Evolutionary conservation across 1,284 basidiomycete species (phyloP).

Genomic region (Phellopilus nigrolimitatus): DNA sequence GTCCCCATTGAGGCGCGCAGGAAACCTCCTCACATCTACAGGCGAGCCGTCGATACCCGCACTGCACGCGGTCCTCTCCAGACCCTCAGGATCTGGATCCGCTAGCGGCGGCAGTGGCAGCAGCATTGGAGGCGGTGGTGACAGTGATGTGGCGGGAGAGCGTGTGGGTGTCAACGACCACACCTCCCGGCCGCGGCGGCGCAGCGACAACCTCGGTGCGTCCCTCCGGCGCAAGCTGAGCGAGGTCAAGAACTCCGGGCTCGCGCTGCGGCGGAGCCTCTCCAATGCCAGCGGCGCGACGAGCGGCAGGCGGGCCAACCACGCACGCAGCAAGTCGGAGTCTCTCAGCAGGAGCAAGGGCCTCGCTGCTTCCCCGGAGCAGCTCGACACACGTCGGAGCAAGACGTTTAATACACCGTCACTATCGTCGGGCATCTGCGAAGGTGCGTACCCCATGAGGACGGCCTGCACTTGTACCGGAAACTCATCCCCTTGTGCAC

Average conservation of each 20-base stretch:
- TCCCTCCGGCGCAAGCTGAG: conserved; percentile 28
- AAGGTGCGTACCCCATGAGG: conserved; percentile 10
- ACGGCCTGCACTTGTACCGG: not conserved
- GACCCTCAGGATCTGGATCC: conserved; percentile 2
- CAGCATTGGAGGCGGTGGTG: not conserved
- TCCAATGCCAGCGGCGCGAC: conserved; percentile 22
- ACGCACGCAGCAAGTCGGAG: conserved; percentile 11
- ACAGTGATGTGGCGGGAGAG: conserved; percentile 6
- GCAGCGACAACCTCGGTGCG: conserved; percentile 24
- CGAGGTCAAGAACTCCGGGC: conserved; percentile 26
- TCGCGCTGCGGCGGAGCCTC: conserved; percentile 25
- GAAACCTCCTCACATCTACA: conserved; percentile 26
- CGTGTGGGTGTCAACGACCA: conserved; percentile 10
- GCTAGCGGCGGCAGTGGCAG: conserved; percentile 16
- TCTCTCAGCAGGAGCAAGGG: not conserved
- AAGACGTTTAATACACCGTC: not conserved
- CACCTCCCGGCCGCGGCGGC: not conserved
- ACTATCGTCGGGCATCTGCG: conserved; percentile 16
- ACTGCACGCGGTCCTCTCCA: conserved; percentile 6
- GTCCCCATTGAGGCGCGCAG: conserved; percentile 28
- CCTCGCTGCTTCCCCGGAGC: no score
- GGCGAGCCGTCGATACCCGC: conserved; percentile 24
- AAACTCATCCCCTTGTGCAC: not conserved
- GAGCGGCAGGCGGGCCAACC: not conserved
- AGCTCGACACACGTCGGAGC: conserved; percentile 1